These are phyloP conservation scores for Tetrapyrgos nigripes DNA, from an alignment of 1,284 basidiomycete species.

Conservation along the genomic window DNA sequence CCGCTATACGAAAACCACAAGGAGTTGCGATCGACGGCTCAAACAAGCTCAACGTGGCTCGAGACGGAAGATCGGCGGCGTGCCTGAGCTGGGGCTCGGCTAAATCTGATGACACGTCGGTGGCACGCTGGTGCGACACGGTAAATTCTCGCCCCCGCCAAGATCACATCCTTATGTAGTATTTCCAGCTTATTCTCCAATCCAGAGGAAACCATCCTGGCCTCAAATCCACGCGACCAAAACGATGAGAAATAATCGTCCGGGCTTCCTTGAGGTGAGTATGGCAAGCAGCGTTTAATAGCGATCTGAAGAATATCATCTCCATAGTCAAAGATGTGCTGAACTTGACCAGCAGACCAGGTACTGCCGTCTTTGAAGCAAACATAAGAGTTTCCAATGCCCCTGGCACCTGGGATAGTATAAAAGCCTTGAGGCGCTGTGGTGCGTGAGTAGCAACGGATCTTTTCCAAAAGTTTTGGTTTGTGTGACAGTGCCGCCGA, in stretches of 20 bases:
- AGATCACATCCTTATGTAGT: not conserved
- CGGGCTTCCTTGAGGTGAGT: too few relatives aligned
- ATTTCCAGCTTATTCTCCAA: not conserved
- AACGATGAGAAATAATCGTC: not conserved
- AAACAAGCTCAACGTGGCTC: too few relatives aligned
- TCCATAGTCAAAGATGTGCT: constrained; percentile 1
- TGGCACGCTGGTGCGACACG: too few relatives aligned
- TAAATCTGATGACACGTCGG: too few relatives aligned
- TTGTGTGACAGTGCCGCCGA: not conserved
- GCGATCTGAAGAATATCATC: not conserved
- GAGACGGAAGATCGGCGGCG: too few relatives aligned
- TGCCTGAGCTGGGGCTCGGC: too few relatives aligned
- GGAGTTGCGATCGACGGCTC: too few relatives aligned
- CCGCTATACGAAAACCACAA: too few relatives aligned
- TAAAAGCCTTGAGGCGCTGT: not conserved
- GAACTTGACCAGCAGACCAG: constrained; percentile 6
- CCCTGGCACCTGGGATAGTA: not conserved
- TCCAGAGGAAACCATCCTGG: not conserved
- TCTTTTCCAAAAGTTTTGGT: too few relatives aligned
- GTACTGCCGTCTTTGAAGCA: not conserved
- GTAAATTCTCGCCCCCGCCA: too few relatives aligned
- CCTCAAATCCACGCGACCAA: not conserved
- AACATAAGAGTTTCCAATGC: not conserved
- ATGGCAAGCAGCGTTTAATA: too few relatives aligned
- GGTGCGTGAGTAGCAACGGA: not conserved